Percentiles rank a stretch among this genome's conserved stretches.
Conservation (phyloP, 768 basidiomycete genomes). For the Mycena capillaripes region DNA sequence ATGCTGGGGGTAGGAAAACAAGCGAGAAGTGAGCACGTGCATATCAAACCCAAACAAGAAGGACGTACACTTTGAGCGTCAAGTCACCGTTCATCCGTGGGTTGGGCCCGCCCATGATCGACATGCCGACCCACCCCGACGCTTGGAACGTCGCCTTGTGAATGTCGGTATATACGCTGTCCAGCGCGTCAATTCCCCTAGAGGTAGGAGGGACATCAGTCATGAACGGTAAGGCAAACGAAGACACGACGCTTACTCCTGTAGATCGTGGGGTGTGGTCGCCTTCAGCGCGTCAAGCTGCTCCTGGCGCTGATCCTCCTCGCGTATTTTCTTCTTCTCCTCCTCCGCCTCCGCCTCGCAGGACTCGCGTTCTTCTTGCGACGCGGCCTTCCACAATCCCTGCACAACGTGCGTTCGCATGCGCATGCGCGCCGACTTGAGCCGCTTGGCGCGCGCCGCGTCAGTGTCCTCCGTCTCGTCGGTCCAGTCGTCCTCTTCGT, state of each 20-base stretch:
- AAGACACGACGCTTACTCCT: slow-evolving; percentile 3
- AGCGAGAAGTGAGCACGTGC: neutral
- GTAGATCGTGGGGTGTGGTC: neutral
- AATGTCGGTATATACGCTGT: neutral
- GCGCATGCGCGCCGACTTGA: neutral
- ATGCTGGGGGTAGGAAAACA: neutral
- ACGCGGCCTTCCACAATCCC: neutral
- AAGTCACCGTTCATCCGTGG: slow-evolving; percentile 20
- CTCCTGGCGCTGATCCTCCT: neutral
- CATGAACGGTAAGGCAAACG: too few species aligned
- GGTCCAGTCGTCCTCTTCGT: neutral
- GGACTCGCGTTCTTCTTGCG: neutral
- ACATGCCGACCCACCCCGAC: neutral
- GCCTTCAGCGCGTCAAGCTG: too few species aligned
- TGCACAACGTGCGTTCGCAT: neutral
- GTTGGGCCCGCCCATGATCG: slow-evolving; percentile 7
- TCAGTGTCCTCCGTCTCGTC: neutral
- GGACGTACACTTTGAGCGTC: slow-evolving; percentile 9
- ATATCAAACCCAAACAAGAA: neutral
- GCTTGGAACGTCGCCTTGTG: neutral
- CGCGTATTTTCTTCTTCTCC: neutral
- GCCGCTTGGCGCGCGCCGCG: neutral
- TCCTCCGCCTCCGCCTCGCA: neutral
- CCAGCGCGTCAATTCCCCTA: slow-evolving; percentile 1
- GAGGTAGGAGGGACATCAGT: neutral